Conservation (phyloP, 2,329 filamentous ascomycete species). For the Didymella sp. region DNA sequence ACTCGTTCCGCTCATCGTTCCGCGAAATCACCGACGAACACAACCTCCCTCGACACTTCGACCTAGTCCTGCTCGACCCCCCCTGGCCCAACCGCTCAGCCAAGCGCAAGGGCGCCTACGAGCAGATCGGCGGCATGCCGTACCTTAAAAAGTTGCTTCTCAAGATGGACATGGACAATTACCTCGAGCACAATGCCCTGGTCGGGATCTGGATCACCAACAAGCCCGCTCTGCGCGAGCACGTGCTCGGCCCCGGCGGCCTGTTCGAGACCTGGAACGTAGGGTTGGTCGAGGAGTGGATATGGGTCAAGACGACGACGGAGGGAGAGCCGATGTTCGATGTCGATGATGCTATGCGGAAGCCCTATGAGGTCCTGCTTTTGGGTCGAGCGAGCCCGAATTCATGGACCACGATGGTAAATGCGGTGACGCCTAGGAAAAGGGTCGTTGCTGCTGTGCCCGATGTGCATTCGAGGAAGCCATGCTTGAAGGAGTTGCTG, state of each 20-base stretch:
- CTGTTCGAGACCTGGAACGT: slow-evolving; percentile 73
- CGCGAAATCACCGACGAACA: slow-evolving; percentile 46
- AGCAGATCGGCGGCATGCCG: slow-evolving; percentile 51
- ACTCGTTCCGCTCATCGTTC: slow-evolving; percentile 49
- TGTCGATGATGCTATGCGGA: slow-evolving; percentile 69
- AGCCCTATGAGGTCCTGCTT: slow-evolving; percentile 77
- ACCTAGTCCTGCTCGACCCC: slow-evolving; percentile 75
- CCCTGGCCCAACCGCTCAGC: slow-evolving; percentile 84
- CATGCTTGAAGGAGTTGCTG: slow-evolving; percentile 70
- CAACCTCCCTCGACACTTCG: slow-evolving; percentile 61
- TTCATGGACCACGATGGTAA: slow-evolving; percentile 30
- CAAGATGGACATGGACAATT: slow-evolving; percentile 56
- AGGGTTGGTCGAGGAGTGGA: slow-evolving; percentile 72
- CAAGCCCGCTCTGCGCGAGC: slow-evolving; percentile 63
- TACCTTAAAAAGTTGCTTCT: slow-evolving; percentile 55
- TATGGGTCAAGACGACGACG: slow-evolving; percentile 76
- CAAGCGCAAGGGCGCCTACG: slow-evolving; percentile 64
- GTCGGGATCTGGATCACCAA: slow-evolving; percentile 83
- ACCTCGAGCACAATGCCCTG: slow-evolving; percentile 51
- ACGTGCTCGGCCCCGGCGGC: slow-evolving; percentile 62
- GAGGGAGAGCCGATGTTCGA: slow-evolving; percentile 69
- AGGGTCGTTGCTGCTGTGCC: slow-evolving; percentile 74
- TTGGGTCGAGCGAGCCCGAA: slow-evolving; percentile 57
- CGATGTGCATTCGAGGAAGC: slow-evolving; percentile 80
- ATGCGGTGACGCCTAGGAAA: slow-evolving; percentile 46